Base-by-base conservation (phyloP, 768 basidiomycete species). In the Austroboletus festivus region DNA sequence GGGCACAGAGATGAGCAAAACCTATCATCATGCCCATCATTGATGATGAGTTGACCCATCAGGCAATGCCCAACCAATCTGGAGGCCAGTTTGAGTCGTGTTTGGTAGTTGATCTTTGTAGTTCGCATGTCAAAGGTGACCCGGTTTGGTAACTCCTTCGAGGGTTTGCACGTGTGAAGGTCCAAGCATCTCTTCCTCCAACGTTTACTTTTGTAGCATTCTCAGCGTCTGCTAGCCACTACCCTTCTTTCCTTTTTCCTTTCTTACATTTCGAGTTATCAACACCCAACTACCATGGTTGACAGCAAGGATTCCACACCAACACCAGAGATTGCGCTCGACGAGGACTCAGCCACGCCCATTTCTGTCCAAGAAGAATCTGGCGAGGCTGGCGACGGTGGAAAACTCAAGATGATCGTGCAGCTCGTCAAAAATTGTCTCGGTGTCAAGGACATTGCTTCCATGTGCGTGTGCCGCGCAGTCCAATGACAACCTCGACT, bases 401-500 rank as follows among this genome's bases (percentile, higher is more conserved):
- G 91, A 40, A 94, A 89, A 76, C 75, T 96, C 51, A 93, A 88
- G 79, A 93, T 94, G 84, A 90, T 97, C 42, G 74, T 97, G 16
- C 83, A 87, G 63, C 80, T 97, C 46, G 81, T 94, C 55, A 93
- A 92, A 74, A 91, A 86, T 69, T 93, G 81, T 58, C 75, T 96
- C 26, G 93, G 93, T 6, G 92, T 95, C 38, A 93, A 94, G 71
- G 94, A 96, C 64, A 90, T 97, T 53, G 93, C 93, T 53, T 77
- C 93, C 26, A 89, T 96, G 93, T 93, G 59, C 51, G 84, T 33
- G 5, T 80, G 40, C 23, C 47, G 2, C 39, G 21, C 40, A 8
- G 19, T 18, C 35, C 7, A 33, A 10, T 33, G 31, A 10, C 31
- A 35, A 37, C 48, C 43, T 46, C 2, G 9, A 38, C 38, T 19